Evolutionary conservation across 306 rosid species (phyloP), one percentile per base, ranked within the genome.

Genomic region (Datisca glomerata): DNA sequence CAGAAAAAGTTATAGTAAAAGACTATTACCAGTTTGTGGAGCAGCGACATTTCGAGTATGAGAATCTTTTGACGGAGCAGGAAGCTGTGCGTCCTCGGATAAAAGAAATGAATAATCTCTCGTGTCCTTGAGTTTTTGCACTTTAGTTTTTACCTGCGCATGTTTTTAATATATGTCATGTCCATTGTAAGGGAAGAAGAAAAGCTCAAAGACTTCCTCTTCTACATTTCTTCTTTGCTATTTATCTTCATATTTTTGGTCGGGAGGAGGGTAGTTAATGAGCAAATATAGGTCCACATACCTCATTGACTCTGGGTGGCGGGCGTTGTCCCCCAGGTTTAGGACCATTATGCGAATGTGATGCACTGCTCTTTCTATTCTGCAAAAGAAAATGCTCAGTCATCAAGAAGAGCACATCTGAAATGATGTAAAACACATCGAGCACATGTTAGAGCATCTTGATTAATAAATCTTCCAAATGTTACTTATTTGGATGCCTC

Each of bases 41-140:
- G 34, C 53, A 35, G 56, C 21, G 29, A 33, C 58, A 44, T 41
- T 73, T 53, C 42, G 56, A 21, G 69, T 56, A 9, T 56, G 74
- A 1, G 67, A 59, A 50, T 55, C 83, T 52, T 70, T 83, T 3
- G 62, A 4, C 35, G 97, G 71, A 58, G 71, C 83, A 4, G 95
- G 93, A 56, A 55, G 44, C 53, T 79, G 74, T 4, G 65, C 77
- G 60, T 89, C 84, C 25, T 83, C 95, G 2, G 91, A 80, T 54
- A 72, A 49, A 44, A 89, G 74, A 66, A 83, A 89, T 9, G 97
- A 80, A 65, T 89, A 89, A 60, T 89, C 97, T 58, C 97, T 80
- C 2, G 86, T 83, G 59, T 63, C 69, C 71, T 87, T 87, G 3
- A 80, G 73, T 53, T 67, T 77, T 68, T 83, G 75, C 35, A 71